Evolutionary conservation across 768 basidiomycete species (phyloP).

Genomic region (Lactifluus hygrophoroides): DNA sequence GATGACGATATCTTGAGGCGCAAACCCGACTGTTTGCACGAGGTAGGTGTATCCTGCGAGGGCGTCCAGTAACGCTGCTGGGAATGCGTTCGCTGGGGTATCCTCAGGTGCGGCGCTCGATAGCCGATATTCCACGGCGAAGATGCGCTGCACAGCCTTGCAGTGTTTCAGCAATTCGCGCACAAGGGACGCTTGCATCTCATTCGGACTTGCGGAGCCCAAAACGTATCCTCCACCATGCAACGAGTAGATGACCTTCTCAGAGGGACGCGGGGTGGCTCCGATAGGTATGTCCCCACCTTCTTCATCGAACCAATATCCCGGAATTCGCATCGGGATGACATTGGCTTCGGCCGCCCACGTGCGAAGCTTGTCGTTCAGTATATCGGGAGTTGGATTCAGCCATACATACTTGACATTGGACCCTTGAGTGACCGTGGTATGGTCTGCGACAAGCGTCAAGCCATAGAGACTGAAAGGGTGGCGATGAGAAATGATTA

Average conservation of each 20-base stretch:
- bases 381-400: too few relatives aligned
- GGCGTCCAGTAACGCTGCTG: background rate
- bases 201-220: slow-evolving; percentile 1
- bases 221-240: slow-evolving; percentile 16
- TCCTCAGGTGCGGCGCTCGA: background rate
- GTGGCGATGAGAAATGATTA: background rate
- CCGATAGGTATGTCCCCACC: background rate
- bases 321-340: slow-evolving; percentile 13
- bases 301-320: slow-evolving; percentile 23
- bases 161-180: slow-evolving; percentile 5
- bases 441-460: background rate
- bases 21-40: background rate
- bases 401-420: too few relatives aligned
- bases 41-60: background rate
- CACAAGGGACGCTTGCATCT: background rate
- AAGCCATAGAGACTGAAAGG: background rate
- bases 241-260: slow-evolving; percentile 14
- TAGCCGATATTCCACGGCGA: slow-evolving; percentile 18
- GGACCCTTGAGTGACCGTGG: too few relatives aligned
- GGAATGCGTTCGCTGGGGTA: background rate
- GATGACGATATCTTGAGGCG: background rate
- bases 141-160: background rate
- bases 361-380: too few relatives aligned
- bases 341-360: slow-evolving; percentile 17
- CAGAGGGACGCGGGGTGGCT: background rate